Conservation (phyloP, 768 basidiomycete species). For the Sarcodon sp. region DNA sequence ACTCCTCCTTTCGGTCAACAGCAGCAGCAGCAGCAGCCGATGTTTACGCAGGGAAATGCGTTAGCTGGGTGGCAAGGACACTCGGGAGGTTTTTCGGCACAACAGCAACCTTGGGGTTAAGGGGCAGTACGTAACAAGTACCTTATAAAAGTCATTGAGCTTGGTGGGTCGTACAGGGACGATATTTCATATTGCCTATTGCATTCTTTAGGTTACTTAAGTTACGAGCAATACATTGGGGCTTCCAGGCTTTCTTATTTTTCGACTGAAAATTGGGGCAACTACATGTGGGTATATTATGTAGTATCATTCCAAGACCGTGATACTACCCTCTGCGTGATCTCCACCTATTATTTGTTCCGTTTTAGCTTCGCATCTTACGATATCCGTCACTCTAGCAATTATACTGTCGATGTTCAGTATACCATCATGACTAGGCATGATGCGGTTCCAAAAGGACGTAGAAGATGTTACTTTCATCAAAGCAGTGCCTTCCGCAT, state of each 20-base stretch:
- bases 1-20: not conserved
- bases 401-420: slow-evolving; percentile 7
- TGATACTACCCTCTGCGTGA: slow-evolving; percentile 19
- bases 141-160: not conserved
- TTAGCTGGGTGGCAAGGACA: not conserved
- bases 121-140: not conserved
- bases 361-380: slow-evolving; percentile 36
- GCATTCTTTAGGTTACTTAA: no score
- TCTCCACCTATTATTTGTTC: slow-evolving; percentile 44
- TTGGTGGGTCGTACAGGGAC: no score
- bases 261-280: no score
- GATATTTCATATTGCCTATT: no score
- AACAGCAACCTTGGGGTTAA: not conserved
- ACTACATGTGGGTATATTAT: no score
- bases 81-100: not conserved
- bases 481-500: slow-evolving; percentile 27
- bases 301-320: not conserved
- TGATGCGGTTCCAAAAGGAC: not conserved
- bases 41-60: not conserved
- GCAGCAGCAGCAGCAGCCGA: slow-evolving; percentile 4
- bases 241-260: no score
- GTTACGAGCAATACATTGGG: no score
- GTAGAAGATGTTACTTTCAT: not conserved
- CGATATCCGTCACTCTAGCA: slow-evolving; percentile 23
- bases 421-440: not conserved